These are phyloP conservation scores for Fomitiporia mediterranea DNA, from an alignment of 1,284 basidiomycete species.

Conservation along the genomic window DNA sequence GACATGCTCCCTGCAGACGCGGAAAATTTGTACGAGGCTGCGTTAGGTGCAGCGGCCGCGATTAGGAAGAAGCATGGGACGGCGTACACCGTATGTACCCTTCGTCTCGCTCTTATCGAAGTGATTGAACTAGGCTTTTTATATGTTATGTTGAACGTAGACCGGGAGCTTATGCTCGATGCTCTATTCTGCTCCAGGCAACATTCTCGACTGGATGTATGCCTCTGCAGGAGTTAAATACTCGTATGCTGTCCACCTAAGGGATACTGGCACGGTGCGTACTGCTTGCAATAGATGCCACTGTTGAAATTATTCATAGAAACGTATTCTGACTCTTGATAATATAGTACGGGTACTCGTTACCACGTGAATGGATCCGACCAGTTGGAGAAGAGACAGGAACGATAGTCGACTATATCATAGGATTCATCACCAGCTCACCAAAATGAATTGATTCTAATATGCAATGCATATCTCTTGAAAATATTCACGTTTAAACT, in stretches of 20 bases:
- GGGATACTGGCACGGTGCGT: constrained; percentile 76
- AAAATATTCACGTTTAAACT: too few relatives aligned
- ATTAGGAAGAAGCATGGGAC: constrained; percentile 56
- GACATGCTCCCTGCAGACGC: constrained; percentile 64
- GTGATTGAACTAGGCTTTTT: too few relatives aligned
- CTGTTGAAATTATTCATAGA: neutral
- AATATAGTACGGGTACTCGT: constrained; percentile 69
- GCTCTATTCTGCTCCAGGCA: constrained; percentile 68
- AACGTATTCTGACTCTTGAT: neutral
- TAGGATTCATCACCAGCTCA: constrained; percentile 50
- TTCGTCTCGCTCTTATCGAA: neutral
- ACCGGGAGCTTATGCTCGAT: constrained; percentile 65
- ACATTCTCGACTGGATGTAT: constrained; percentile 77
- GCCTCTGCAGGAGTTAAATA: constrained; percentile 62
- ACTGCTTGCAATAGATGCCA: neutral
- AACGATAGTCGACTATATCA: constrained; percentile 61
- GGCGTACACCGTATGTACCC: constrained; percentile 38
- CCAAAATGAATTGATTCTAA: neutral
- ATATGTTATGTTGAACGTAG: constrained; percentile 31
- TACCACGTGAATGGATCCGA: constrained; percentile 69
- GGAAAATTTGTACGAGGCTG: constrained; percentile 79
- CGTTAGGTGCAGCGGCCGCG: constrained; percentile 64
- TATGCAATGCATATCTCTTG: too few relatives aligned
- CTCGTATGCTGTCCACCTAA: constrained; percentile 71
- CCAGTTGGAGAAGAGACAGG: constrained; percentile 76